These are phyloP conservation scores for Periconia sp. DNA, from an alignment of 2,329 filamentous ascomycete species.

Conservation along the genomic window DNA sequence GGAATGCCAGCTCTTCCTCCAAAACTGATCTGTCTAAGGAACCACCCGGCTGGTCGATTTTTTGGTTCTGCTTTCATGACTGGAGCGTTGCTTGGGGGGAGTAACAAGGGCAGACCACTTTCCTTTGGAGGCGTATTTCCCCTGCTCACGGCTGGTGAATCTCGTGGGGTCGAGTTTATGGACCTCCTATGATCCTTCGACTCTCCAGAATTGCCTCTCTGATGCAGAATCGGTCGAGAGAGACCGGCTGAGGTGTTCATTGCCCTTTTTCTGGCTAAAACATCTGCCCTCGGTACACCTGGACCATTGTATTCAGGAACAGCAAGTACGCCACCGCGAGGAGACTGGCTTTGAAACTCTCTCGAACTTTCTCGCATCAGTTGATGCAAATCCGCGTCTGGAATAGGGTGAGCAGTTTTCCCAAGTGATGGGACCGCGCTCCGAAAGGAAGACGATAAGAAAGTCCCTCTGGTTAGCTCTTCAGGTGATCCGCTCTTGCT, in stretches of 20 bases:
- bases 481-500: constrained; percentile 19
- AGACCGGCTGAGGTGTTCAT: constrained; percentile 14
- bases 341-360: constrained; percentile 26
- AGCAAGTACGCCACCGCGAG: constrained; percentile 21
- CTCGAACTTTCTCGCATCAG: constrained; percentile 26
- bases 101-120: constrained; percentile 20
- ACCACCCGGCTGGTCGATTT: constrained; percentile 39
- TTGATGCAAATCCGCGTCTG: constrained; percentile 31
- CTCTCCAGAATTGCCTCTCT: constrained; percentile 33
- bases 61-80: constrained; percentile 20
- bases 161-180: constrained; percentile 24
- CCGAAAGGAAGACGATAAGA: constrained; percentile 38
- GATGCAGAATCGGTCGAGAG: constrained; percentile 24
- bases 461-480: constrained; percentile 24
- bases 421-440: constrained; percentile 27
- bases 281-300: constrained; percentile 36
- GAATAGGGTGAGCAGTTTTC: constrained; percentile 28
- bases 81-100: constrained; percentile 6
- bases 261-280: constrained; percentile 34
- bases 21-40: constrained; percentile 48
- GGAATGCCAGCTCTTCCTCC: constrained; percentile 36
- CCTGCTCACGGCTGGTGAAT: constrained; percentile 37
- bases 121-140: constrained; percentile 36
- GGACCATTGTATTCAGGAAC: constrained; percentile 15
- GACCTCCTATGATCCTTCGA: constrained; percentile 24